Conservation (phyloP, 1,284 basidiomycete genomes). For the Pseudomicrostroma phylloplanum region DNA sequence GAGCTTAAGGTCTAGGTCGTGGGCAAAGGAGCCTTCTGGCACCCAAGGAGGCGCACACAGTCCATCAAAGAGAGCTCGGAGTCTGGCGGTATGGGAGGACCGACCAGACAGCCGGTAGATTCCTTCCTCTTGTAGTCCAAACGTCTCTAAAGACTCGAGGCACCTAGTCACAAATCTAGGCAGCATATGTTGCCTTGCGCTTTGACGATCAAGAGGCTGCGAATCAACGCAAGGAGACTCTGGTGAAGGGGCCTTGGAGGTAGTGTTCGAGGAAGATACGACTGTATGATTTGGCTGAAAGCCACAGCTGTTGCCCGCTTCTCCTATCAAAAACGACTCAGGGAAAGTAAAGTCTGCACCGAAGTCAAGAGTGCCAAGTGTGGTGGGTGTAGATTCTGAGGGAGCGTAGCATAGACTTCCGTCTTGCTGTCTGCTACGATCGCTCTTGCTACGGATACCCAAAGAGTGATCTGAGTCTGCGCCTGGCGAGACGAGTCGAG, state of each 20-base stretch:
- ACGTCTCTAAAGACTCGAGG: conserved; percentile 41
- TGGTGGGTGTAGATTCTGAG: background rate
- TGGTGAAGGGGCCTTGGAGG: no score
- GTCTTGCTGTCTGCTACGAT: background rate
- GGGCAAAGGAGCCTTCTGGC: background rate
- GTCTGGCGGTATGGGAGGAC: conserved; percentile 38
- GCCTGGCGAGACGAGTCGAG: conserved; percentile 17
- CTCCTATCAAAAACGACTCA: conserved; percentile 15
- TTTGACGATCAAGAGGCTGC: conserved; percentile 18
- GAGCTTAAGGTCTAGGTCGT: conserved; percentile 31
- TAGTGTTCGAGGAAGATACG: conserved; percentile 8
- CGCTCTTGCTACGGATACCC: background rate
- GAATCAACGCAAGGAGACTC: conserved; percentile 15
- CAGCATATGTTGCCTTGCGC: conserved; percentile 30
- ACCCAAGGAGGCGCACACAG: conserved; percentile 8
- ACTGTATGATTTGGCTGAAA: background rate
- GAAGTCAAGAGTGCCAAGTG: conserved; percentile 25
- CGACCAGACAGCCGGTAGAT: conserved; percentile 46
- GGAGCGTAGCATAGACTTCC: conserved; percentile 8
- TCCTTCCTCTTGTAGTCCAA: conserved; percentile 42
- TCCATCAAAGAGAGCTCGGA: conserved; percentile 30
- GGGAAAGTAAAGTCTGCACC: conserved; percentile 20
- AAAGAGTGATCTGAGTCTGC: background rate
- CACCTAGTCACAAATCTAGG: conserved; percentile 42
- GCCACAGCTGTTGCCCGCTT: background rate